These are phyloP conservation scores for Eimeria brunetti DNA, from an alignment of 169 alveolate species.

Conservation along the genomic window DNA sequence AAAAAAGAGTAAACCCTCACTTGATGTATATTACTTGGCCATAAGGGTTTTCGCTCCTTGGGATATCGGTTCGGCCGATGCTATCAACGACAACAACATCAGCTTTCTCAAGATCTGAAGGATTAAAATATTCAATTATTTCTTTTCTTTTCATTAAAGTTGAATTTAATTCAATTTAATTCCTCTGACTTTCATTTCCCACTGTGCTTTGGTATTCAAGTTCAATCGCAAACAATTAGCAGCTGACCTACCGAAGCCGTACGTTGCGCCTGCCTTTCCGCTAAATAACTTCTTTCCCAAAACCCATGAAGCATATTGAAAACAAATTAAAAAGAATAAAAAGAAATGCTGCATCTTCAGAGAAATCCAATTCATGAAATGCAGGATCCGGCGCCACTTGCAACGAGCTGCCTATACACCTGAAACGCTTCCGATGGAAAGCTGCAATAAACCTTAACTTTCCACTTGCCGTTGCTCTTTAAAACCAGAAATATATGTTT, in stretches of 20 bases:
- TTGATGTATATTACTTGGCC: conserved; percentile 35
- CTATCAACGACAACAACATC: conserved; percentile 34
- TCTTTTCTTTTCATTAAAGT: no score
- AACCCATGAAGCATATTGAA: background rate
- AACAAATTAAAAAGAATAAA: background rate
- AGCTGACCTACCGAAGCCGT: conserved; percentile 3
- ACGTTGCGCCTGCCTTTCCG: background rate
- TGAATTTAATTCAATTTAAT: no score
- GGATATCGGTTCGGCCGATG: background rate
- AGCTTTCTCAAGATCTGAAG: background rate
- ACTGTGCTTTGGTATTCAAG: no score
- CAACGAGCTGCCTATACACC: conserved; percentile 21
- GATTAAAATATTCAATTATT: background rate
- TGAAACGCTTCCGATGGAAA: background rate
- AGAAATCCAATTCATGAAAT: background rate
- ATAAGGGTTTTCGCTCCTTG: conserved; percentile 30
- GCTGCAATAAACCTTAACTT: background rate
- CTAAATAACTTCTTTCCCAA: conserved; percentile 2
- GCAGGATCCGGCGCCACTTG: no score
- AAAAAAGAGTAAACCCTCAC: background rate
- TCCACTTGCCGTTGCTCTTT: no score
- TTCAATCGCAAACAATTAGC: no score
- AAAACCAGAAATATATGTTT: no score
- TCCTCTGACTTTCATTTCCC: no score
- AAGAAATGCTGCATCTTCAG: background rate